A percentile compares a stretch with the other conserved stretches of the same genome.
phyloP scores from a whole-genome alignment of 1,284 basidiomycete species.

The Tilletiopsis washingtonensis region DNA sequence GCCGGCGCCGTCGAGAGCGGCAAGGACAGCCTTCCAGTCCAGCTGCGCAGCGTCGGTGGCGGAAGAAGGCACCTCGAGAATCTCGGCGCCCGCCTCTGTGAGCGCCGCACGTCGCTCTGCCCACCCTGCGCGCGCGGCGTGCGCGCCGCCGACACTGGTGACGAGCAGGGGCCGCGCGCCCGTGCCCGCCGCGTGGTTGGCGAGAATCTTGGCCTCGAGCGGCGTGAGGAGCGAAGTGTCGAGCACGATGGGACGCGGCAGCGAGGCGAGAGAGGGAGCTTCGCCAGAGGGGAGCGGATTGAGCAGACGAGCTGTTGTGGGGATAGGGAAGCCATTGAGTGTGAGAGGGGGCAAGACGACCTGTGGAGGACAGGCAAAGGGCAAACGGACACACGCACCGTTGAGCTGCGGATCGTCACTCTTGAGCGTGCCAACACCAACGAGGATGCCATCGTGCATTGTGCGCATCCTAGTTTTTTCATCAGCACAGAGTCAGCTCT shows the following conservation, averaged over 20 bases:
- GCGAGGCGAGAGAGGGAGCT: slow-evolving; percentile 32
- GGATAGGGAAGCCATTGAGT: too few relatives aligned
- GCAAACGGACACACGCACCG: slow-evolving; percentile 53
- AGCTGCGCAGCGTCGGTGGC: background rate
- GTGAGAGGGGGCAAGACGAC: background rate
- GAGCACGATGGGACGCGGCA: slow-evolving; percentile 76
- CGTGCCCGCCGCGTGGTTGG: slow-evolving; percentile 57
- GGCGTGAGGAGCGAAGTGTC: slow-evolving; percentile 67
- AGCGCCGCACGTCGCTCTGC: slow-evolving; percentile 33
- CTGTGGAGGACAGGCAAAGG: background rate
- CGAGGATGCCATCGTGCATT: slow-evolving; percentile 83
- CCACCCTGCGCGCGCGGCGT: slow-evolving; percentile 17
- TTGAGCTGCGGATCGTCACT: slow-evolving; percentile 91
- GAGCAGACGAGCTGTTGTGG: slow-evolving; percentile 3
- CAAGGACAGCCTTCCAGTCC: slow-evolving; percentile 19
- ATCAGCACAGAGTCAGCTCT: too few relatives aligned
- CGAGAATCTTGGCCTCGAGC: slow-evolving; percentile 63
- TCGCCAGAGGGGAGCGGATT: slow-evolving; percentile 22
- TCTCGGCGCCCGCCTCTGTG: slow-evolving; percentile 48
- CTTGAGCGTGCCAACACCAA: slow-evolving; percentile 80
- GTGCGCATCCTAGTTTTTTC: slow-evolving; percentile 50
- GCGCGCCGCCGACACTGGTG: slow-evolving; percentile 48
- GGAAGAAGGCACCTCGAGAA: slow-evolving; percentile 50
- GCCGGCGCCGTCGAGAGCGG: slow-evolving; percentile 44
- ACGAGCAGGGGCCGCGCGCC: slow-evolving; percentile 73